Conservation (phyloP, 495 filamentous ascomycete species). For the Terfezia claveryi region DNA sequence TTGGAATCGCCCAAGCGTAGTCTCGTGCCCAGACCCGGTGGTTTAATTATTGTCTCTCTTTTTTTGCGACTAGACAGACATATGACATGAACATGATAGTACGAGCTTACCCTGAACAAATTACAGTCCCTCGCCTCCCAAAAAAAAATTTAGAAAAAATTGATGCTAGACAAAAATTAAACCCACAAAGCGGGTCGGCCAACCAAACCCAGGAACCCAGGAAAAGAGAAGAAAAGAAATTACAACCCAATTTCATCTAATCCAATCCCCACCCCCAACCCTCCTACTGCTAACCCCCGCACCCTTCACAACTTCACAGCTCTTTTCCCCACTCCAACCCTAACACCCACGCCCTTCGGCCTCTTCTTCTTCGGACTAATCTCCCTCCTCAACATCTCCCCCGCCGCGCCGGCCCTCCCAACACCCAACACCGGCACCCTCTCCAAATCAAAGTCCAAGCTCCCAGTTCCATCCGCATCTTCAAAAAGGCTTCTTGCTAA, state of each 20-base stretch:
- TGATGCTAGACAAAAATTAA: too few relatives aligned
- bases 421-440: neutral
- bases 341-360: constrained; percentile 5
- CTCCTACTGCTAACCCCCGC: neutral
- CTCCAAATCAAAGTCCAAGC: constrained; percentile 5
- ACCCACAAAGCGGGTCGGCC: too few relatives aligned
- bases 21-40: too few relatives aligned
- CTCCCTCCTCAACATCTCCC: constrained; percentile 6
- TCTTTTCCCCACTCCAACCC: constrained; percentile 10
- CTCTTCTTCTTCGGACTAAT: constrained; percentile 14
- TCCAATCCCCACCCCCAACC: neutral
- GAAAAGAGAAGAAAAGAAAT: neutral
- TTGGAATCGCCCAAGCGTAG: too few relatives aligned
- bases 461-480: constrained; percentile 15
- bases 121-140: too few relatives aligned
- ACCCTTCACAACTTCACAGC: constrained; percentile 7
- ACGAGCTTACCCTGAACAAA: too few relatives aligned
- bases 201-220: too few relatives aligned
- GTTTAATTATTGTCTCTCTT: too few relatives aligned
- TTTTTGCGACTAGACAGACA: too few relatives aligned
- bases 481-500: constrained; percentile 6
- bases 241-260: neutral
- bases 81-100: too few relatives aligned
- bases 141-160: too few relatives aligned
- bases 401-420: constrained; percentile 4